Conservation (phyloP, 164 flowering plant species). For the Echeveria elegans region DNA sequence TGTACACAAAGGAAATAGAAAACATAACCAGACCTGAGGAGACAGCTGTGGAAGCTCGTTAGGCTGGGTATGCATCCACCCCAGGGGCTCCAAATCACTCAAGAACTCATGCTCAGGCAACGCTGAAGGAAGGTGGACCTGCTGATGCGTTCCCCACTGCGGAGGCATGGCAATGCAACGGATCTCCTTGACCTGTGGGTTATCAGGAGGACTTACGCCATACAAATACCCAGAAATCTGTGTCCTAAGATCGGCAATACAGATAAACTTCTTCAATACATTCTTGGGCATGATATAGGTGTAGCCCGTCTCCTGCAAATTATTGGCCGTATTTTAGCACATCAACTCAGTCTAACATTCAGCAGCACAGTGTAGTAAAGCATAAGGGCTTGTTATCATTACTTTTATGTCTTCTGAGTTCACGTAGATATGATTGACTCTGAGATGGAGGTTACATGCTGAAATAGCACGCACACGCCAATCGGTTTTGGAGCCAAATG, state of each 20-base stretch:
- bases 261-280: constrained; percentile 93
- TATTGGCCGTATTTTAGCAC: constrained; percentile 8
- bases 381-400: background rate
- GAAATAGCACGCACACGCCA: constrained; percentile 99
- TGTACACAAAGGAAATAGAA: background rate
- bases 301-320: constrained; percentile 86
- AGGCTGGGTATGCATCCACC: constrained; percentile 99
- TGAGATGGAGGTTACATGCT: constrained; percentile 92
- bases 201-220: constrained; percentile 97
- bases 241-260: constrained; percentile 92
- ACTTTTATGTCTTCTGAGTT: constrained; percentile 99
- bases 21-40: constrained; percentile 57
- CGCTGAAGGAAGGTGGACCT: constrained; percentile 83
- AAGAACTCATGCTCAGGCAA: constrained; percentile 97
- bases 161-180: constrained; percentile 98
- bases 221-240: constrained; percentile 93
- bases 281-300: constrained; percentile 99
- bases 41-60: constrained; percentile 98
- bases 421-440: constrained; percentile 95
- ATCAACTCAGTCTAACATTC: constrained; percentile 7
- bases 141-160: constrained; percentile 99
- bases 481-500: constrained; percentile 91
- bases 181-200: constrained; percentile 96
- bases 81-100: constrained; percentile 93
- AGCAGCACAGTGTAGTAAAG: background rate